Evolutionary conservation across 345 rosid genomes (phyloP), one percentile per base, ranked within the genome.

Genomic region (Nasturtium officinale): DNA sequence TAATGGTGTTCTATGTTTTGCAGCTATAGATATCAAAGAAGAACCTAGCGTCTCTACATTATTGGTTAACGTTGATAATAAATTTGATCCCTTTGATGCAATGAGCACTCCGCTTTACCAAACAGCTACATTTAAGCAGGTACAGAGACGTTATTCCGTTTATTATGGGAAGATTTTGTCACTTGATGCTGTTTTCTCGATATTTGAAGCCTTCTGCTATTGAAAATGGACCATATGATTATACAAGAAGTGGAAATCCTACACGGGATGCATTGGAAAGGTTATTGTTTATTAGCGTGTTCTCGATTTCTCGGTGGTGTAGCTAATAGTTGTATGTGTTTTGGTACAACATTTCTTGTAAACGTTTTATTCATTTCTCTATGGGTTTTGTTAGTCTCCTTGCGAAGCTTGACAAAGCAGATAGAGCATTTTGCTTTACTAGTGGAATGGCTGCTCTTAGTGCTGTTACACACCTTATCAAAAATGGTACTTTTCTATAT

Each of bases 371-470:
- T 53, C 6, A 67, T 51, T 65, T 40, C 45, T 55, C 59, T 42
- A 12, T 63, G 52, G 48, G 29, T 45, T 76, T 53, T 48, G 38
- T 12, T 65, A 96, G 98, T 81, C 88, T 96, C 69, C 82, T 96
- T 58, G 94, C 96, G 9, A 92, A 89, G 94, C 88, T 96, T 72
- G 98, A 96, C 60, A 96, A 89, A 78, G 99, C 94, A 1, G 92
- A 95, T 81, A 86, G 90, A 77, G 94, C 98, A 76, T 85, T 95
- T 78, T 90, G 99, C 87, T 95, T 95, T 75, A 86, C 98, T 33
- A 91, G 97, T 71, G 98, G 98, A 79, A 95, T 95, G 97, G 99
- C 98, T 83, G 99, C 98, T 74, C 86, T 92, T 78, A 75, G 87
- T 73, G 84, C 98, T 58, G 97, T 90, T 61, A 67, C 86, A 9